phyloP scores from a whole-genome alignment of 768 basidiomycete species.

The Naganishia vishniacii region DNA sequence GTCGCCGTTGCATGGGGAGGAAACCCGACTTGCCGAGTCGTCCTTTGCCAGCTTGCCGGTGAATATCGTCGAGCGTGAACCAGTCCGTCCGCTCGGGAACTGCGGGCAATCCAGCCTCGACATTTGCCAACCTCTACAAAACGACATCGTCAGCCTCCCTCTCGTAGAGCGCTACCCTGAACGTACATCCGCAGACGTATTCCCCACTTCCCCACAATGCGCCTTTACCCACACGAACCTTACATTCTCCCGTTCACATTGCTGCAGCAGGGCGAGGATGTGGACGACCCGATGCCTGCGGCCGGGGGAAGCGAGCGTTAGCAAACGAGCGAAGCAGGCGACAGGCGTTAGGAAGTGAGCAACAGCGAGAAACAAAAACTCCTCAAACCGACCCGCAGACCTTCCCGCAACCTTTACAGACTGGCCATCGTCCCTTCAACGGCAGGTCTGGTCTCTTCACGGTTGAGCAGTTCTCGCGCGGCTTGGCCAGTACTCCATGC shows the following conservation, averaged over 20 bases:
- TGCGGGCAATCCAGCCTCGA: constrained; percentile 35
- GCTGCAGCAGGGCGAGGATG: constrained; percentile 61
- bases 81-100: constrained; percentile 33
- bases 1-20: background rate
- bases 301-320: no score
- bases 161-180: background rate
- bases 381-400: no score
- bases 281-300: constrained; percentile 74
- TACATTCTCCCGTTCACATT: constrained; percentile 54
- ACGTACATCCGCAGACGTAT: constrained; percentile 71
- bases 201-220: constrained; percentile 70
- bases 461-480: no score
- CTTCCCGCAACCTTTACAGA: no score
- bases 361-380: no score
- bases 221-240: constrained; percentile 68
- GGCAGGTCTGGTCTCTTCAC: no score
- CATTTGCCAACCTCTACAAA: constrained; percentile 37
- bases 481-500: no score
- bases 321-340: no score
- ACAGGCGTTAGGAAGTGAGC: no score
- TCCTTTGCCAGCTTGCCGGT: background rate
- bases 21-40: background rate
- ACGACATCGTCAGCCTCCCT: background rate
- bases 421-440: no score
- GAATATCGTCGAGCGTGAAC: constrained; percentile 36